These are phyloP conservation scores for Globisporangium megalacanthum DNA, from an alignment of 352 stramenopile genomes.

Conservation along the genomic window DNA sequence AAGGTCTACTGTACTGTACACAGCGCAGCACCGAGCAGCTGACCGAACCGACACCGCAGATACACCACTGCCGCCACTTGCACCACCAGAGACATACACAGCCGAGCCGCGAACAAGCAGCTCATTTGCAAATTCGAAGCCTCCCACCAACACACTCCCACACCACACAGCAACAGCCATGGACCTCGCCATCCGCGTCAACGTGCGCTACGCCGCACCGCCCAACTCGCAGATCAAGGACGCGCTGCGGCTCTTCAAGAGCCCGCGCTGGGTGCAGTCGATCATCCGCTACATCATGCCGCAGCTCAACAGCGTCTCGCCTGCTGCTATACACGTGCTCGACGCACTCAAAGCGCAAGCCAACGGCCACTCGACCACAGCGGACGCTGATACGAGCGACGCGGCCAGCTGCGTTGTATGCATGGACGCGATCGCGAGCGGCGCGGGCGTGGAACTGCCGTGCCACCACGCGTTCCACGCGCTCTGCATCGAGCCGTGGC, in stretches of 20 bases:
- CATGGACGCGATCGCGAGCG: slow-evolving; percentile 58
- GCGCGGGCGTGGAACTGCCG: slow-evolving; percentile 55
- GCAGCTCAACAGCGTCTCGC: slow-evolving; percentile 81
- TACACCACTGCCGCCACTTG: too few species aligned
- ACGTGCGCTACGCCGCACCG: slow-evolving; percentile 81
- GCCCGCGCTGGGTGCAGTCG: slow-evolving; percentile 83
- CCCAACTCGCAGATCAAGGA: slow-evolving; percentile 87
- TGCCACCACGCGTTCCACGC: slow-evolving; percentile 81
- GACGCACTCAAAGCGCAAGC: slow-evolving; percentile 50
- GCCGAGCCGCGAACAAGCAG: neutral
- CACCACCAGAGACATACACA: neutral
- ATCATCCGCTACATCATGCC: slow-evolving; percentile 89
- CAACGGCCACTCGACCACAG: slow-evolving; percentile 19
- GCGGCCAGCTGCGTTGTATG: slow-evolving; percentile 64
- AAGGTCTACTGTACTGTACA: too few species aligned
- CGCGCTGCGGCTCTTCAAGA: slow-evolving; percentile 84
- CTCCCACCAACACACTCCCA: neutral
- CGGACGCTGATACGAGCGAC: slow-evolving; percentile 18
- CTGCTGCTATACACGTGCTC: slow-evolving; percentile 52
- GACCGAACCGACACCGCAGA: neutral
- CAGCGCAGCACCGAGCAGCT: neutral
- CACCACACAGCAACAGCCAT: slow-evolving; percentile 22
- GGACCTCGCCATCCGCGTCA: slow-evolving; percentile 86
- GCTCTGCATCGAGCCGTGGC: slow-evolving; percentile 79
- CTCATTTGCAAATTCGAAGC: slow-evolving; percentile 9